Evolutionary conservation across 1,284 basidiomycete species (phyloP), one percentile per base, ranked within the genome.

Genomic region (Wolfiporia cocos): DNA sequence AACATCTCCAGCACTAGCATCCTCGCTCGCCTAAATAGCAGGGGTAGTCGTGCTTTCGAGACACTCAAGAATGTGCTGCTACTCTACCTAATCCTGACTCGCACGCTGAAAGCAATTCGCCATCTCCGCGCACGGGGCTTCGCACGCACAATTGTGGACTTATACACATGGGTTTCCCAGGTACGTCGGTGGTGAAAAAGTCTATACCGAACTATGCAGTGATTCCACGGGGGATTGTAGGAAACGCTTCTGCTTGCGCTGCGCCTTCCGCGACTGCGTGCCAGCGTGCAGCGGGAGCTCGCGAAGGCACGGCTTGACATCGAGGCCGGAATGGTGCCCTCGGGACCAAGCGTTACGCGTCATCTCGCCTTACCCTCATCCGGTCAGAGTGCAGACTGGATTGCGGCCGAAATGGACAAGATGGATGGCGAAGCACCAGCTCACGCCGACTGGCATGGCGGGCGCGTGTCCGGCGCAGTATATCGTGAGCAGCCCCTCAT

Each of bases 381-480:
- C 23, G 90, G 92, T 2, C 73, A 80, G 49, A 68, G 78, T 1
- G 50, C 74, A n/a, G 82, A 86, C 45, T 90, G 88, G 86, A 83
- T 95, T 44, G 57, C 82, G 15, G 70, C 70, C 4, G 86, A 92
- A 57, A 91, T 92, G 83, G 71, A 75, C 18, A 78, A 72, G 56
- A 83, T 93, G 80, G 86, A 92, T 59, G 63, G 56, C 20, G 77
- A 80, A 48, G 54, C 73, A 41, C 65, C 64, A 26, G 53, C 59
- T 29, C 56, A 70, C 37, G 59, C 68, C 1, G 70, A 78, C 47
- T 97, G 80, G 84, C 78, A 70, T 43, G 63, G 75, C 6, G 92
- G 93, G 7, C 84, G 88, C 57, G 69, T 95, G 5, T 89, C 85
- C 32, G 92, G 92, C 5, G 87, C 90, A 9, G 87, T 95, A 3